Percentiles rank a stretch among this genome's conserved stretches.
phyloP scores from a whole-genome alignment of 1,284 basidiomycete genomes.

The Microbotryomycetes sp. region DNA sequence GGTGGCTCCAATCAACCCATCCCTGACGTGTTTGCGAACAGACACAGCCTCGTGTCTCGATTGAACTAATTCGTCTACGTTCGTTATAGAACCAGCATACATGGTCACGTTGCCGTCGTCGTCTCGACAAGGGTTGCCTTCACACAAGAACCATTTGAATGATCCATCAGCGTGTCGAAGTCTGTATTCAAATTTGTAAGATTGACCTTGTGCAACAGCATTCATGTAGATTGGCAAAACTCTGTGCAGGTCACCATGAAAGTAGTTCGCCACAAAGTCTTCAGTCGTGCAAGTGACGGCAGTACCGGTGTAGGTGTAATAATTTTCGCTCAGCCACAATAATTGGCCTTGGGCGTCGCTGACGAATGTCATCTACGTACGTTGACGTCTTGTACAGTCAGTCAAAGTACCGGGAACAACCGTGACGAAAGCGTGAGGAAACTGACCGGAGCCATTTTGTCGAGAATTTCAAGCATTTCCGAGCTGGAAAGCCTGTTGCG shows the following conservation, averaged over 20 bases:
- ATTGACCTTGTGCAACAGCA: not conserved
- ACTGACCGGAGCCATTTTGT: not conserved
- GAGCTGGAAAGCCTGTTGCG: not conserved
- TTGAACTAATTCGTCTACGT: slow-evolving; percentile 1
- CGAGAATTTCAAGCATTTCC: not conserved
- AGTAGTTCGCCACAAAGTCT: not conserved
- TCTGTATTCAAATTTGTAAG: not conserved
- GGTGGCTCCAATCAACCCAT: not conserved
- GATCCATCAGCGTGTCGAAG: not conserved
- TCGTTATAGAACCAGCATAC: not conserved
- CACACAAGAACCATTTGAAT: not conserved
- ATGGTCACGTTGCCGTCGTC: not conserved
- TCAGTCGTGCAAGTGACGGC: not conserved
- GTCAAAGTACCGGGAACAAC: too few species aligned
- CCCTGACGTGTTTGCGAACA: not conserved
- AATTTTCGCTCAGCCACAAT: slow-evolving; percentile 10
- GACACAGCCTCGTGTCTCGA: not conserved
- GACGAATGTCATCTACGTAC: slow-evolving; percentile 8
- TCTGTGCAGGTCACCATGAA: not conserved
- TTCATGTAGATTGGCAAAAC: not conserved
- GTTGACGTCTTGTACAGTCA: too few species aligned
- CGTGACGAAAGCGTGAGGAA: not conserved
- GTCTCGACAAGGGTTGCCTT: not conserved
- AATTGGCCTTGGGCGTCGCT: slow-evolving; percentile 9
- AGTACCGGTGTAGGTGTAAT: slow-evolving; percentile 13